phyloP scores from a whole-genome alignment of 1,284 basidiomycete species.

The Tylopilus sp. region DNA sequence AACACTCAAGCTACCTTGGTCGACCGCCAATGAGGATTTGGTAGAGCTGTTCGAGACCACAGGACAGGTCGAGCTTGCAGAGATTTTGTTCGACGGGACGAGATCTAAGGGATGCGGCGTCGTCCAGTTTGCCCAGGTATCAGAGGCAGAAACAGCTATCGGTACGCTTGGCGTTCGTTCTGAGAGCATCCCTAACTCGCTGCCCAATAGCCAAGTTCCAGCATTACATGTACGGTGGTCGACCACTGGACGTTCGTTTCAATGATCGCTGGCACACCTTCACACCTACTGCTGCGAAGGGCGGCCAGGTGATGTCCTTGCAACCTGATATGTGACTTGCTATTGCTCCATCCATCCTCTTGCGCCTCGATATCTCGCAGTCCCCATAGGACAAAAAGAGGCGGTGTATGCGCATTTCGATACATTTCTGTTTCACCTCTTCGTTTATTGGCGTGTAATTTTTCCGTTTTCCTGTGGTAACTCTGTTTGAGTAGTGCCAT shows the following conservation, averaged over 20 bases:
- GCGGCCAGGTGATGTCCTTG: slow-evolving; percentile 63
- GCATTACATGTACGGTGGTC: slow-evolving; percentile 85
- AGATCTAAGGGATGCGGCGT: slow-evolving; percentile 92
- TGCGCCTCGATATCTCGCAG: background rate
- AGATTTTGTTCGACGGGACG: slow-evolving; percentile 87
- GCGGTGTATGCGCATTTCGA: background rate
- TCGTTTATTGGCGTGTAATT: background rate
- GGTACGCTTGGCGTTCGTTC: slow-evolving; percentile 40
- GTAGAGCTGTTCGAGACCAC: slow-evolving; percentile 98
- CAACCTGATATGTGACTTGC: slow-evolving; percentile 41
- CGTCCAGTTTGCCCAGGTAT: slow-evolving; percentile 86
- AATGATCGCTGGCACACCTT: slow-evolving; percentile 92
- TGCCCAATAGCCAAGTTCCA: slow-evolving; percentile 75
- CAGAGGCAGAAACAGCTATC: slow-evolving; percentile 91
- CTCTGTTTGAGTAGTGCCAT: slow-evolving; percentile 7
- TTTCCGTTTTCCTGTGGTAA: background rate
- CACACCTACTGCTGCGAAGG: slow-evolving; percentile 76
- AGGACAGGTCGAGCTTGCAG: slow-evolving; percentile 88
- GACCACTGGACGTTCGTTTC: slow-evolving; percentile 83
- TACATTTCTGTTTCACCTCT: slow-evolving; percentile 1
- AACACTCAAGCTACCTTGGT: slow-evolving; percentile 81
- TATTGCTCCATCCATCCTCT: background rate
- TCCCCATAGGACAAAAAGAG: slow-evolving; percentile 3
- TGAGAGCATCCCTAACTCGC: background rate
- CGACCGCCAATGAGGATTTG: slow-evolving; percentile 96